Base-by-base conservation (phyloP, 106 monocot genomes). In the Allium sativum region DNA sequence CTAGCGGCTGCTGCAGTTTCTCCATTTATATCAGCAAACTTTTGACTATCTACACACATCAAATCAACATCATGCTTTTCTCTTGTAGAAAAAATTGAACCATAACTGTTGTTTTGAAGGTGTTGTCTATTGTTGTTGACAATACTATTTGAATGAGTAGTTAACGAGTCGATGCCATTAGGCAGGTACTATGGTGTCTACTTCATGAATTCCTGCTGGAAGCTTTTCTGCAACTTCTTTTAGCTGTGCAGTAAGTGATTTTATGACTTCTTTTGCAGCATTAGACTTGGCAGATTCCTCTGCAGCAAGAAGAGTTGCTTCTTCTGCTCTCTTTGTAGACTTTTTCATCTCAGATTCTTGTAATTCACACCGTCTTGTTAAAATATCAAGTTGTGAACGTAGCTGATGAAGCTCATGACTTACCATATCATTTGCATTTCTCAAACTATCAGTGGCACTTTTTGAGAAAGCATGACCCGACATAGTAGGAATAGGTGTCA, bases 331-430 rank as follows among this genome's bases (percentile, higher is more conserved):
- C 58, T 74, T 68, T 65, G 73, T 68, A 9, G 74, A 84, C 44
- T 84, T 84, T 45, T 68, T 73, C 45, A 84, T 12, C 74, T 84
- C 84, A 58, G 64, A 62, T 56, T 84, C 84, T 68, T 84, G 84
- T 59, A 74, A 65, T 65, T 77, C 77, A 69, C 84, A 77, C 40
- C 20, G 62, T n/a, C n/a, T n/a, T 46, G 47, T 73, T 42, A 84
- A 52, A 66, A 18, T 52, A 60, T 74, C 77, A 70, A 84, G 71
- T 90, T 96, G 83, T 12, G 67, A 56, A 54, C 79, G 84, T 61
- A 96, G 65, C 67, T 73, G 86, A 46, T 79, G 75, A 74, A 96
- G 72, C 74, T 96, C 95, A 57, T 81, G 87, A 61, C 81, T 87
- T 73, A 96, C 70, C 20, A 82, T 61, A 21, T 87, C 84, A 73